Evolutionary conservation across 805 yeast species (phyloP), one percentile per base, ranked within the genome.

Genomic region (Hanseniaspora meyeri): DNA sequence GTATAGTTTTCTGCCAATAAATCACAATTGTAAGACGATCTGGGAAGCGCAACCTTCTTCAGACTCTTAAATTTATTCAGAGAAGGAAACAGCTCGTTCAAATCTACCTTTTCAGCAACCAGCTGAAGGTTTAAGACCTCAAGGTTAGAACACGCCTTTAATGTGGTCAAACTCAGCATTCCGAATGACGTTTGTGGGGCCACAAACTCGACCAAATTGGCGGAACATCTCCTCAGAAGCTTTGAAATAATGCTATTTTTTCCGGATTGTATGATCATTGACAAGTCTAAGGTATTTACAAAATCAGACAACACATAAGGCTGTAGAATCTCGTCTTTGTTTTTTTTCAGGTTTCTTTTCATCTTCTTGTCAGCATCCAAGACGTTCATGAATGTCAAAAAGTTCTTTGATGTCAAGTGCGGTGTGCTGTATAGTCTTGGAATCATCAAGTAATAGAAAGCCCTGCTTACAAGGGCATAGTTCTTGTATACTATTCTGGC

Each of bases 171-270:
- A 1, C 97, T 97, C 1, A 95, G 85, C 51, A 82, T 77, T 0
- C 98, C 98, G 72, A 93, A 91, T 70, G 95, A 85, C 36, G 97
- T 83, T 66, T 91, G 97, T 3, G 97, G 96, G 0, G 97, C 96
- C 8, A 85, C 77, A 63, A 93, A 89, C 11, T 75, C 72, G 60
- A 81, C 78, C 50, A 93, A 71, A 40, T 74, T 77, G 19, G 75
- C 67, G 9, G 89, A 78, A 55, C 96, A 86, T 43, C 96, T 75
- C 63, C 95, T 79, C 56, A 93, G 71, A 7, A 93, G 66, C 61
- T 86, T 83, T 0, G 97, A 87, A 12, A 91, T 88, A 67, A 76
- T 85, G 5, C 97, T 91, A 68, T 89, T 93, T 66, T 87, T 89
- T 12, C 97, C 97, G 39, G 87, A 77, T 68, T 93, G 97, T 59